These are phyloP conservation scores for Diutina sp. DNA, from an alignment of 1,139 yeast species.

Conservation along the genomic window DNA sequence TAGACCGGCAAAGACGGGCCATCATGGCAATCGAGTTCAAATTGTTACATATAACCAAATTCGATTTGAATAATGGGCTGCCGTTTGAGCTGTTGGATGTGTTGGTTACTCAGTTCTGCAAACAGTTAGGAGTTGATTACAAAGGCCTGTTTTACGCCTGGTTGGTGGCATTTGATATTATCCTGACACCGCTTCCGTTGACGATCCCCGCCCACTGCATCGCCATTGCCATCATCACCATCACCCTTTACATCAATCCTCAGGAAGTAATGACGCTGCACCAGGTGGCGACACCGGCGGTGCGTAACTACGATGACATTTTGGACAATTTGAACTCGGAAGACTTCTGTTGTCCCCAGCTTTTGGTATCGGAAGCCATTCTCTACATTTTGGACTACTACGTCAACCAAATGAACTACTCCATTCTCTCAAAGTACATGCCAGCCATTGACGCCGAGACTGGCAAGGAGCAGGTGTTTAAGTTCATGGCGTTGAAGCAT, in stretches of 20 bases:
- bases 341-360: slow-evolving; percentile 35
- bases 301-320: slow-evolving; percentile 11
- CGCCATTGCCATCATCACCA: slow-evolving; percentile 52
- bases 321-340: slow-evolving; percentile 18
- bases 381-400: slow-evolving; percentile 51
- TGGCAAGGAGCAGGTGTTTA: slow-evolving; percentile 34
- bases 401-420: slow-evolving; percentile 34
- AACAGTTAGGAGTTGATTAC: slow-evolving; percentile 35
- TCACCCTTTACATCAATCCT: slow-evolving; percentile 29
- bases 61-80: slow-evolving; percentile 53
- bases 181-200: slow-evolving; percentile 58
- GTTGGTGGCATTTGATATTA: slow-evolving; percentile 63
- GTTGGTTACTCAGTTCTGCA: slow-evolving; percentile 55
- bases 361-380: slow-evolving; percentile 46
- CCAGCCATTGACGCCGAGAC: slow-evolving; percentile 18
- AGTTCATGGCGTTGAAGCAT: slow-evolving; percentile 34
- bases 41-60: slow-evolving; percentile 60
- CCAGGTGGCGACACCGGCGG: slow-evolving; percentile 24
- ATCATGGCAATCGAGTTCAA: slow-evolving; percentile 53
- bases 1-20: slow-evolving; percentile 39
- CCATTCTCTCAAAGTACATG: slow-evolving; percentile 13
- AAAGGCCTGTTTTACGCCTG: slow-evolving; percentile 49
- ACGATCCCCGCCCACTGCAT: slow-evolving; percentile 72
- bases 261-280: slow-evolving; percentile 15
- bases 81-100: slow-evolving; percentile 47